phyloP scores from a whole-genome alignment of 106 monocot species.

The Cymbidium sinense region DNA sequence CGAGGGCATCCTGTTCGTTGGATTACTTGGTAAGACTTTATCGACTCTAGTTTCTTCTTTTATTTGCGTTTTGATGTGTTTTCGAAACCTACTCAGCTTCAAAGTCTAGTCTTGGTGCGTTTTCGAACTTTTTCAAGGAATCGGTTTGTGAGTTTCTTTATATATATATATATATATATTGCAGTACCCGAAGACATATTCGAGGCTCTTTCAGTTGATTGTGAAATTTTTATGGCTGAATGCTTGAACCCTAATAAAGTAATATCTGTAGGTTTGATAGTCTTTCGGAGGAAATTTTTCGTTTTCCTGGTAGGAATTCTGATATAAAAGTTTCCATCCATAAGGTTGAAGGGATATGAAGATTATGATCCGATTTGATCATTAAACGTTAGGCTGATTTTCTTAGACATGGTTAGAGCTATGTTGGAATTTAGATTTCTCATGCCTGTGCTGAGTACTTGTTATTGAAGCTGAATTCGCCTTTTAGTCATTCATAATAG shows the following conservation, averaged over 20 bases:
- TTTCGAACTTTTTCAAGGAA: background rate
- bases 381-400: background rate
- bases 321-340: background rate
- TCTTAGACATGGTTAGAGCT: background rate
- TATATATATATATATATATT: background rate
- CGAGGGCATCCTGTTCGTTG: background rate
- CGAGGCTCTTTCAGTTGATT: background rate
- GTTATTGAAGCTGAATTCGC: background rate
- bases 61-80: background rate
- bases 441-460: background rate
- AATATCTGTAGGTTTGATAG: background rate
- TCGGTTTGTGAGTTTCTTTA: background rate
- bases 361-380: background rate
- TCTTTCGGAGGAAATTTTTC: background rate
- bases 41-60: background rate
- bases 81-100: background rate
- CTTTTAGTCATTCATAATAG: background rate
- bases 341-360: no score
- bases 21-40: no score
- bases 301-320: background rate
- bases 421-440: background rate
- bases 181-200: background rate
- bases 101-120: no score
- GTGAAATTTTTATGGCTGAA: background rate
- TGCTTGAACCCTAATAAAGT: background rate